Percentiles rank a stretch among this genome's conserved stretches.
Evolutionary conservation across 2,329 filamentous ascomycete genomes (phyloP).

Genomic region (Tolypocladium inflatum): DNA sequence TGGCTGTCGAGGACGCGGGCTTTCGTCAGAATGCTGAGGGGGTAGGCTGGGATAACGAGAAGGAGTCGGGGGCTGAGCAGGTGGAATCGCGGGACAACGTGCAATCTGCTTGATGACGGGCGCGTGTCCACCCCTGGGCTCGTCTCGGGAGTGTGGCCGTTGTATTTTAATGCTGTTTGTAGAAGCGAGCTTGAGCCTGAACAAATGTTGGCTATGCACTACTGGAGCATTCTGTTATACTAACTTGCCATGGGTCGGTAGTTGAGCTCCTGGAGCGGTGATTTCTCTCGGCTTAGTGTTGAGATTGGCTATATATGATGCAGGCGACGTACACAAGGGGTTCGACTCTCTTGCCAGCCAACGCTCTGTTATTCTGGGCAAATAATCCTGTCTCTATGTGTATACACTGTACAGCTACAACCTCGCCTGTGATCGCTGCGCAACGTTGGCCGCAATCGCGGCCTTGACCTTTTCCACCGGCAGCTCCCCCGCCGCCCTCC

Average conservation of each 20-base stretch:
- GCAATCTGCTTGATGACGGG: neutral
- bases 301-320: no score
- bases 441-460: conserved; percentile 33
- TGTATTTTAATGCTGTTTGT: neutral
- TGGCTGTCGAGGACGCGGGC: conserved; percentile 23
- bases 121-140: neutral
- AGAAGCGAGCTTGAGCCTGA: neutral
- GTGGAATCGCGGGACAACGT: conserved; percentile 9
- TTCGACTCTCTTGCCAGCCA: no score
- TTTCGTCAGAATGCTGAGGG: conserved; percentile 20
- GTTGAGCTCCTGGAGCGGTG: no score
- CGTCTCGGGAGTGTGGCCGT: neutral
- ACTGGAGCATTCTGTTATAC: no score
- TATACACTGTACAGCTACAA: conserved; percentile 6
- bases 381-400: neutral
- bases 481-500: conserved; percentile 45
- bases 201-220: neutral
- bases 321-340: neutral
- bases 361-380: no score
- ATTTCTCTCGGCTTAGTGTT: no score
- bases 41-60: conserved; percentile 16
- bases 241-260: no score
- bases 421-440: conserved; percentile 17
- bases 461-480: conserved; percentile 51
- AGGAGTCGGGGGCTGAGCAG: conserved; percentile 13